Evolutionary conservation across 108 stramenopile species (phyloP).

Genomic region (Poteriospumella lacustris): DNA sequence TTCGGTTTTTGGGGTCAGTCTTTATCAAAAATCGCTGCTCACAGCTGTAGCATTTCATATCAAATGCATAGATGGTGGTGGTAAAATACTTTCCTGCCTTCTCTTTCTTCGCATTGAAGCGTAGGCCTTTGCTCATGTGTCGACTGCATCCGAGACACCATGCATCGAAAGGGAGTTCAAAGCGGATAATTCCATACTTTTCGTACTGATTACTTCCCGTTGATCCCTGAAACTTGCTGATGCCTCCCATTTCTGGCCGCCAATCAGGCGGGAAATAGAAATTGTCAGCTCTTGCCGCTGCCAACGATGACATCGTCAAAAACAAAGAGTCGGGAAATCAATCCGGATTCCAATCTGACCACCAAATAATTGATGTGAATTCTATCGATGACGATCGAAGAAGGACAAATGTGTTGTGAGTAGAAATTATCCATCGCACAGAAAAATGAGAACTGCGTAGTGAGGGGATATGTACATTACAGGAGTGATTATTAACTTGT

Average conservation of each 20-base stretch:
- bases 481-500: too few species aligned
- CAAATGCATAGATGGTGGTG: constrained; percentile 80
- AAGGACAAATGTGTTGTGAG: too few species aligned
- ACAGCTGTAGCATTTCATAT: constrained; percentile 78
- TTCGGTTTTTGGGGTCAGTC: constrained; percentile 58
- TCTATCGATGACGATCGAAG: too few species aligned
- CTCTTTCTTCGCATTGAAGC: constrained; percentile 88
- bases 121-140: constrained; percentile 59
- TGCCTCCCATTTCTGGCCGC: constrained; percentile 22
- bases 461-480: too few species aligned
- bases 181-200: constrained; percentile 73
- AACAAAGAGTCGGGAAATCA: too few species aligned
- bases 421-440: too few species aligned
- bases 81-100: constrained; percentile 72
- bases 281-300: constrained; percentile 22
- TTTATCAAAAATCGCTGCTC: constrained; percentile 58
- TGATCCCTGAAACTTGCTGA: constrained; percentile 20
- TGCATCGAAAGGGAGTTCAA: constrained; percentile 83
- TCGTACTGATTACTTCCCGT: constrained; percentile 72
- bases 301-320: constrained; percentile 25
- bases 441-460: too few species aligned
- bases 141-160: constrained; percentile 68
- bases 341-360: too few species aligned
- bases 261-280: constrained; percentile 28
- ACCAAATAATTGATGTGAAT: too few species aligned